These are phyloP conservation scores for Lunularia cruciata DNA, from an alignment of 225 moss, liverwort and hornwort species.

Conservation along the genomic window DNA sequence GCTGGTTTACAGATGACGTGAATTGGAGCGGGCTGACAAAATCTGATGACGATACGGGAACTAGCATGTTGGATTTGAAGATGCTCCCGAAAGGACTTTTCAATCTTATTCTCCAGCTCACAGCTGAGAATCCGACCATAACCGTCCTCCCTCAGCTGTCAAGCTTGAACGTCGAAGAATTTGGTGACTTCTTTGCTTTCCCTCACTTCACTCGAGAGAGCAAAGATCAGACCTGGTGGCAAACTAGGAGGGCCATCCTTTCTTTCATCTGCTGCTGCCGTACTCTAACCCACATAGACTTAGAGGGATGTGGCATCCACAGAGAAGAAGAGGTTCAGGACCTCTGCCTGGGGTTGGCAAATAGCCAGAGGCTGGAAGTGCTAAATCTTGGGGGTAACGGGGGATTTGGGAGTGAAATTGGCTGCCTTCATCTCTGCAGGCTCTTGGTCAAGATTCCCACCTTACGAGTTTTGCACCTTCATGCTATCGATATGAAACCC, in stretches of 20 bases:
- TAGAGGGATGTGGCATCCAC: conserved; percentile 24
- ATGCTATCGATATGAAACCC: conserved; percentile 26
- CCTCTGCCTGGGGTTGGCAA: conserved; percentile 13
- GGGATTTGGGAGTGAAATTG: conserved; percentile 17
- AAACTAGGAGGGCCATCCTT: conserved; percentile 15
- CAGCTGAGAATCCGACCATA: conserved; percentile 15
- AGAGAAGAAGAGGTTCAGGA: conserved; percentile 25
- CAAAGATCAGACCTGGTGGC: conserved; percentile 24
- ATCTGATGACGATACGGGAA: not conserved
- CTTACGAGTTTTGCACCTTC: conserved; percentile 14
- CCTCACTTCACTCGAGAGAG: conserved; percentile 20
- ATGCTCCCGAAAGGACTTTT: conserved; percentile 6
- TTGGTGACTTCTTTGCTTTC: conserved; percentile 21
- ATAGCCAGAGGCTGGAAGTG: conserved; percentile 15
- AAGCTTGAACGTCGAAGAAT: conserved; percentile 18
- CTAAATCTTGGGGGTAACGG: conserved; percentile 24
- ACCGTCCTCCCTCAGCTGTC: conserved; percentile 17
- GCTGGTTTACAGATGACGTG: conserved; percentile 14
- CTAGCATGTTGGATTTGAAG: conserved; percentile 9
- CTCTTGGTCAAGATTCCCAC: conserved; percentile 21
- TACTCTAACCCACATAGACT: conserved; percentile 21
- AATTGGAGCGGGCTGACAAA: too few relatives aligned
- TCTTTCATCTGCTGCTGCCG: conserved; percentile 13
- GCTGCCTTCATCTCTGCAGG: conserved; percentile 22
- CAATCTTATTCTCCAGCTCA: conserved; percentile 16